phyloP scores from a whole-genome alignment of 1,284 basidiomycete species.

The Marasmius sp. region DNA sequence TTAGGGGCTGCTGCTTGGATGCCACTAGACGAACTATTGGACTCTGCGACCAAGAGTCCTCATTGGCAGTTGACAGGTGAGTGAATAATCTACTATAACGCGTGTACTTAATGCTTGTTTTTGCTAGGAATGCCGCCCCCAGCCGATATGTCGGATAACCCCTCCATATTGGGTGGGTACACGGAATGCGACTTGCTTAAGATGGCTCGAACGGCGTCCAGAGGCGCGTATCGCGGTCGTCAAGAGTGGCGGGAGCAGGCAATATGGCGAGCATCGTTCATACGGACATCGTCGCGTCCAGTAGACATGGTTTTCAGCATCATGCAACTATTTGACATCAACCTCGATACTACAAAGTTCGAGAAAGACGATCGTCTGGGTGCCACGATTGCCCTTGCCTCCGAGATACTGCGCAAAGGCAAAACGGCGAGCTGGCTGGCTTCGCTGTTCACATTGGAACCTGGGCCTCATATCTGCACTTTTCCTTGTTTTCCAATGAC shows the following conservation, averaged over 20 bases:
- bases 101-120: background rate
- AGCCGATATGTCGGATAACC: background rate
- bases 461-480: background rate
- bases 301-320: conserved; percentile 5
- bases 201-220: background rate
- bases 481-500: conserved; percentile 1
- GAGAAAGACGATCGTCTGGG: background rate
- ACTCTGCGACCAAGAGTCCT: background rate
- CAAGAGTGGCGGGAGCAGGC: background rate
- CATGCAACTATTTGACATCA: background rate
- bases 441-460: background rate
- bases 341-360: background rate
- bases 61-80: background rate
- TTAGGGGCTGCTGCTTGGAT: background rate
- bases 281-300: conserved; percentile 3
- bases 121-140: background rate
- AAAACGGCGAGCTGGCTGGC: background rate
- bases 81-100: background rate
- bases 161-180: background rate
- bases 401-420: background rate
- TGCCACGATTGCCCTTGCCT: conserved; percentile 1
- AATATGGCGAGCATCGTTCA: conserved; percentile 2
- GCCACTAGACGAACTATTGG: background rate
- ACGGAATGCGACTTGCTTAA: background rate
- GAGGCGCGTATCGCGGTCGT: background rate